Base-by-base conservation (phyloP, 2,329 filamentous ascomycete genomes). In the Sporothrix brunneoviolacea region DNA sequence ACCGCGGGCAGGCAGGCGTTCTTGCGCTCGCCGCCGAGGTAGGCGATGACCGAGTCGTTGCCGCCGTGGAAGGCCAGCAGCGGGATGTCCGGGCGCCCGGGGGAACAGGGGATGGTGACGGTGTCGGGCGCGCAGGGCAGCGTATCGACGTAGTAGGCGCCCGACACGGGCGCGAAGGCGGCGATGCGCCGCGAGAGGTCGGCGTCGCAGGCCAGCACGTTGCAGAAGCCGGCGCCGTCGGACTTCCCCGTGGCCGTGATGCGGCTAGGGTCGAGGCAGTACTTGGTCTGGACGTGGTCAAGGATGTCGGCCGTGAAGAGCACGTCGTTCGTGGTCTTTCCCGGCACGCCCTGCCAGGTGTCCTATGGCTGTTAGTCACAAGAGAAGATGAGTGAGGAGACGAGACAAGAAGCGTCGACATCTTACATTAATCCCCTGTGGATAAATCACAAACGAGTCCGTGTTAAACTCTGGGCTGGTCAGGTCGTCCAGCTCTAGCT, bases 201-300 rank as follows among this genome's bases (percentile, higher is more conserved):
- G 18, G 41, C 41, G 8, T 44, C 42, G 10, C 42, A 44, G 30
- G 42, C 42, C 42, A 44, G 30, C 28, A 35, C 13, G 4, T 44
- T 44, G 42, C 19, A 35, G 28, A 44, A 44, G 18, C 42, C 42
- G 13, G 19, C 42, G 30, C 41, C 42, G 30, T 44, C 42, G 2
- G 42, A 44, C 42, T 44, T 44, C 18, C 42, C 42, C 1, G 42
- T 44, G 30, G 30, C 42, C 42, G 35, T 44, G 30, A 44, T 35
- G 30, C 42, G 42, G 28, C 12, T 12, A 2, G 28, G 3, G 42
- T 44, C 42, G 13, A 44, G 15, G 30, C 42, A 44, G 42, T 44
- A 44, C 19, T 44, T 13, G 9, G 3, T 12, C 19, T 35, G 30
- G 13, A 44, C 28, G 15, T 35, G 28, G 30, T 44, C 42, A 4